These are phyloP conservation scores for Pseudovirgaria hyperparasitica DNA, from an alignment of 2,329 filamentous ascomycete species.

Conservation along the genomic window DNA sequence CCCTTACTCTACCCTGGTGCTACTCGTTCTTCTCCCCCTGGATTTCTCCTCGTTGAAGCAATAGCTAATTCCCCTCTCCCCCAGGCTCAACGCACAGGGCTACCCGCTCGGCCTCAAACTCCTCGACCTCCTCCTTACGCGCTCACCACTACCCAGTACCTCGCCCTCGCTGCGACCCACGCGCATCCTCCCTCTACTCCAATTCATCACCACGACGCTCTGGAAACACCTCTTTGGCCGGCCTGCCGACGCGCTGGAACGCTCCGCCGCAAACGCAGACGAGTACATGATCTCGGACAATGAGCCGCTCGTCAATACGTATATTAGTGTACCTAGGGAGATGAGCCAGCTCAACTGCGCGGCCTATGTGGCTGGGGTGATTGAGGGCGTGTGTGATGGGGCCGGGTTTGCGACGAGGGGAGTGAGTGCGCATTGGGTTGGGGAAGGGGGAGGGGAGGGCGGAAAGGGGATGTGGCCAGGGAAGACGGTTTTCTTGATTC, in stretches of 20 bases:
- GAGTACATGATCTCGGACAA: constrained; percentile 99
- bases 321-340: constrained; percentile 84
- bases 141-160: constrained; percentile 34
- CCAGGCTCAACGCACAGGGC: constrained; percentile 79
- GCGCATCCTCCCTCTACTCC: constrained; percentile 78
- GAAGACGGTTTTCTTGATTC: constrained; percentile 89
- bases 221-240: constrained; percentile 89
- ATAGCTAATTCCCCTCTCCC: constrained; percentile 24
- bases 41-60: neutral
- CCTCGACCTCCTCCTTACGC: constrained; percentile 82
- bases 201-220: constrained; percentile 85
- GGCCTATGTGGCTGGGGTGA: constrained; percentile 85
- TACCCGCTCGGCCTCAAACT: constrained; percentile 89
- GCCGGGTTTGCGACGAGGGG: constrained; percentile 71
- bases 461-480: constrained; percentile 68
- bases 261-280: constrained; percentile 70
- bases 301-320: constrained; percentile 89
- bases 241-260: constrained; percentile 85
- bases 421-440: constrained; percentile 71
- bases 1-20: neutral
- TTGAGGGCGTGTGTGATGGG: constrained; percentile 92
- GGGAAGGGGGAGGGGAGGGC: constrained; percentile 39
- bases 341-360: constrained; percentile 96
- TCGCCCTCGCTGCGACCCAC: constrained; percentile 56
- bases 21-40: neutral